Evolutionary conservation across 176 grass and related monocot genomes (phyloP), one percentile per base, ranked within the genome.

Genomic region (Musa beccarii): DNA sequence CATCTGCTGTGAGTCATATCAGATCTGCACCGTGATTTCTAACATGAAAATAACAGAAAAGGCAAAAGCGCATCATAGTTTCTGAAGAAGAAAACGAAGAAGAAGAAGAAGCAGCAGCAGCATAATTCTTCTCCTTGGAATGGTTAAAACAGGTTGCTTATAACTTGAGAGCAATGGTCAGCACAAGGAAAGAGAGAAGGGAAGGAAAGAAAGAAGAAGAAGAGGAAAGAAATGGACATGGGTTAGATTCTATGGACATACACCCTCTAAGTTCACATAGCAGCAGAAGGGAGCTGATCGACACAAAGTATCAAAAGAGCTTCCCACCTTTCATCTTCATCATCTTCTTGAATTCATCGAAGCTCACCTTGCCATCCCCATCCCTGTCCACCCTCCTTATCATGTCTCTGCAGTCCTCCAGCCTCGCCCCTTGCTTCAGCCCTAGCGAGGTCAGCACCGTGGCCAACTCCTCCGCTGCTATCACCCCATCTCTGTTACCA

Each of bases 261-360:
- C 9, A 20, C 34, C 34, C 34, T 43, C 4, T 43, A 43, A 43
- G 34, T 43, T 43, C 34, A 43, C 6, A 43, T 6, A 43, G 34
- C 34, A 6, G 34, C 3, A 43, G 3, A 43, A 43, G 34, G 34
- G 34, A 43, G 34, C 4, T 43, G 34, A 43, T 43, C 22, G 62
- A 23, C n/a, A 64, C 10, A 2, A 20, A 23, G 10, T 52, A 55
- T 74, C 72, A 74, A 12, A 74, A 34, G 72, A 56, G 69, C 69
- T 52, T 29, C 34, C 65, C 25, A 28, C 14, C 53, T 17, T 74
- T 74, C 52, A 8, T 28, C 71, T 79, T 73, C 94, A 98, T 98
- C 95, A 98, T 98, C 70, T 78, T 89, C 88, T 93, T 94, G 82
- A 98, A 98, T 85, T 98, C 95, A 59, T 89, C 88, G 71, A 98